Base-by-base conservation (phyloP, 2,329 filamentous ascomycete species). In the Ilyonectria destructans region DNA sequence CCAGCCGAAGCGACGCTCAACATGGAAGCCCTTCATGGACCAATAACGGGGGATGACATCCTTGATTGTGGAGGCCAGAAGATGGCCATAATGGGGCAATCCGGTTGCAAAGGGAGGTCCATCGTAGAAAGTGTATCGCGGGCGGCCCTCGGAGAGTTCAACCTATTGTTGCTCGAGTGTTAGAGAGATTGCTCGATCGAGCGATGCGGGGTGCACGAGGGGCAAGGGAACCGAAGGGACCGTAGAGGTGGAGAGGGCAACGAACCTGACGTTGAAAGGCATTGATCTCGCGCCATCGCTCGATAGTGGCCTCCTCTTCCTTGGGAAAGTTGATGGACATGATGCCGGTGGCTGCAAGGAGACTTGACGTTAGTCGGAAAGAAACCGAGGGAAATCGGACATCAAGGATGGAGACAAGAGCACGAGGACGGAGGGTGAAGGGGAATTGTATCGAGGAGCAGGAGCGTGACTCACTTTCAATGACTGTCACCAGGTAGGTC, bases 41-140 rank as follows among this genome's bases (percentile, higher is more conserved):
- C 95, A 98, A 82, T 98, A 98, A 75, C 96, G 88, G 9, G 96
- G 95, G 73, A 98, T 97, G 68, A 97, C 96, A 81, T 98, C 96
- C 83, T 98, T 98, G 85, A 98, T 97, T 57, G 95, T 98, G 21
- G 94, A 97, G 43, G 96, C 93, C 73, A 97, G 87, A 60, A 97
- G 84, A 82, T 97, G 94, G 69, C 88, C 88, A 68, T 87, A 92
- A 74, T 92, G 90, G 69, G 88, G 88, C 19, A 90, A 80, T 65
- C 88, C 92, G 73, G 92, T 97, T 79, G 91, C 91, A 79, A 94
- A 94, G 6, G 92, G 92, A 65, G 92, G 92, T 12, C 93, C 93
- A 87, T 96, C 93, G 85, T 98, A 98, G 84, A 99, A 99, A 64
- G 95, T 97, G 80, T 97, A 99, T 61, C 91, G 92, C 71, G 93